A percentile compares a stretch with the other conserved stretches of the same genome.
These are phyloP conservation scores for Remersonia thermophila DNA, from an alignment of 2,329 filamentous ascomycete genomes.

Conservation along the genomic window DNA sequence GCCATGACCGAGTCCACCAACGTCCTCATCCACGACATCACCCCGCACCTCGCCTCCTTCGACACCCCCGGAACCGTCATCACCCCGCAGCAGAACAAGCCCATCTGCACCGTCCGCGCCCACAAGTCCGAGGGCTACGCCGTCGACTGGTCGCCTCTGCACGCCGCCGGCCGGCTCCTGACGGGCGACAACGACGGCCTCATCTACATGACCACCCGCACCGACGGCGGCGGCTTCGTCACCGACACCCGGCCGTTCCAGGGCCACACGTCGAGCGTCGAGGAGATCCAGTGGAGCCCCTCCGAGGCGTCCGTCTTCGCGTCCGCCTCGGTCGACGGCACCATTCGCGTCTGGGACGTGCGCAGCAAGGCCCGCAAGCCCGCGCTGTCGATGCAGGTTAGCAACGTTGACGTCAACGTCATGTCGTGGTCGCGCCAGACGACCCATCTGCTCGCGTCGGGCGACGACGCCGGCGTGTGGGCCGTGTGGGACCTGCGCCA, in stretches of 20 bases:
- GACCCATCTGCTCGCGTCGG: conserved; percentile 77
- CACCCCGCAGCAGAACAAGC: conserved; percentile 74
- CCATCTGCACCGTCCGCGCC: conserved; percentile 72
- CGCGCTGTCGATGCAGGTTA: conserved; percentile 78
- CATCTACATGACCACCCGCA: conserved; percentile 79
- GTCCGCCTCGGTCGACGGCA: conserved; percentile 86
- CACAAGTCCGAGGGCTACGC: conserved; percentile 94
- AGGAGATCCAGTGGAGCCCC: conserved; percentile 95
- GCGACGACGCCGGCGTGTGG: conserved; percentile 88
- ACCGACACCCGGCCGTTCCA: conserved; percentile 75
- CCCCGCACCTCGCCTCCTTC: conserved; percentile 77
- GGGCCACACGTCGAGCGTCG: conserved; percentile 74
- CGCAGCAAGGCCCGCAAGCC: conserved; percentile 79
- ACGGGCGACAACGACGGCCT: conserved; percentile 85
- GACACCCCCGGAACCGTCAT: conserved; percentile 76
- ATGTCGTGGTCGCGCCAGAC: conserved; percentile 90
- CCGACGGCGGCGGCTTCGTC: conserved; percentile 77
- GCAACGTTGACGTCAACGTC: conserved; percentile 82
- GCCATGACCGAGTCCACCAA: conserved; percentile 85
- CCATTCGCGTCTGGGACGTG: conserved; percentile 90
- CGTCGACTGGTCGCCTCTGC: conserved; percentile 84
- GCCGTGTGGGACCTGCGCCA: conserved; percentile 91
- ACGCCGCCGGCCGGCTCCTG: conserved; percentile 70
- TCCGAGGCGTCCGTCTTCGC: conserved; percentile 88
- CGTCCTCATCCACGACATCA: conserved; percentile 88